Percentiles rank a stretch among this genome's conserved stretches.
phyloP scores from a whole-genome alignment of 2,329 filamentous ascomycete species.

The Coniochaeta hoffmannii region DNA sequence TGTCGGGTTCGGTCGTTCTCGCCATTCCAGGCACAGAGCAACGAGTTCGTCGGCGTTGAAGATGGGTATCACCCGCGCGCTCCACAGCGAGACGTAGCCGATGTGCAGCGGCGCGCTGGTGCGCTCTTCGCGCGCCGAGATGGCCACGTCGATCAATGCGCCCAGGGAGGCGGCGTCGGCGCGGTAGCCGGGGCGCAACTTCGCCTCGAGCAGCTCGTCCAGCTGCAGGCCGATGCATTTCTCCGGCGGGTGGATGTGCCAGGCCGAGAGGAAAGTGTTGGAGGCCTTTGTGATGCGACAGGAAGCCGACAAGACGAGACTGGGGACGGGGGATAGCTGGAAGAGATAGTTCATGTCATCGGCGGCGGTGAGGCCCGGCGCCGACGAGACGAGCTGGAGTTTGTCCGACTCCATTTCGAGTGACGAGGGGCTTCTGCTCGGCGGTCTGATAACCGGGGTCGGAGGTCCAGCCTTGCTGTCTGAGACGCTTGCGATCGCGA shows the following conservation, averaged over 20 bases:
- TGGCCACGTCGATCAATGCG: conserved; percentile 20
- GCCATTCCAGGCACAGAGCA: conserved; percentile 25
- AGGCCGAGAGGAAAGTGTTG: conserved; percentile 18
- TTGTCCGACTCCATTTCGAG: not conserved
- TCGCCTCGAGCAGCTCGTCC: conserved; percentile 17
- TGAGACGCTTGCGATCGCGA: not conserved
- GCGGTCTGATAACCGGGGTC: conserved; percentile 1
- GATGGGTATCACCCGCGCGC: conserved; percentile 23
- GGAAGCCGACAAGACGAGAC: conserved; percentile 21
- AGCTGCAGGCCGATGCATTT: conserved; percentile 21
- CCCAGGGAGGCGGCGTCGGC: conserved; percentile 19
- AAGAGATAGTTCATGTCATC: conserved; percentile 18
- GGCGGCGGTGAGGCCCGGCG: not conserved
- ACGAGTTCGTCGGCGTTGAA: conserved; percentile 20
- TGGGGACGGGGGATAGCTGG: conserved; percentile 22
- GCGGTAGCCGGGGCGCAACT: conserved; percentile 16
- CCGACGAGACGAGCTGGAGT: not conserved
- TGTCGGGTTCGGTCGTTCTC: conserved; percentile 10
- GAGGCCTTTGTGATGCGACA: conserved; percentile 23
- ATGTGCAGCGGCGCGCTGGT: conserved; percentile 12
- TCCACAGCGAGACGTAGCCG: conserved; percentile 19
- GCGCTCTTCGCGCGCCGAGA: conserved; percentile 17
- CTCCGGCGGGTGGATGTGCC: conserved; percentile 14
- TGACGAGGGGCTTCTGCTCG: not conserved
- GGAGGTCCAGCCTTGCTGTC: not conserved